Percentiles rank a stretch among this genome's conserved stretches.
phyloP scores from a whole-genome alignment of 169 alveolate species.

The Besnoitia besnoiti region DNA sequence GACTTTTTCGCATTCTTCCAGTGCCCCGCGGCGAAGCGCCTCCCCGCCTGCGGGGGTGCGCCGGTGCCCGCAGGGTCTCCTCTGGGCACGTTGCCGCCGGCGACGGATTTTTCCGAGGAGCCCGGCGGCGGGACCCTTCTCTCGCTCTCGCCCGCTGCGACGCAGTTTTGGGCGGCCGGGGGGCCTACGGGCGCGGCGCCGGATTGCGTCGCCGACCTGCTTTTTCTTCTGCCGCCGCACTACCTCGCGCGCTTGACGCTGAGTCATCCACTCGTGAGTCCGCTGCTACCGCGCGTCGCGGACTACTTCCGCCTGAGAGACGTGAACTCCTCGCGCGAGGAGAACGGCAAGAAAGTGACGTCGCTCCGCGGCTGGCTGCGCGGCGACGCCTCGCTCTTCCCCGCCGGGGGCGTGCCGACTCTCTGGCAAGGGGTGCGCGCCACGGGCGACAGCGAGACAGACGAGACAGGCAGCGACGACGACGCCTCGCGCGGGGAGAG shows the following conservation, averaged over 20 bases:
- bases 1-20: background rate
- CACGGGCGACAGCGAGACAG: background rate
- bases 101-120: too few species aligned
- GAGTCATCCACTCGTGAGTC: background rate
- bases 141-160: background rate
- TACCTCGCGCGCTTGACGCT: background rate
- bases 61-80: background rate
- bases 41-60: background rate
- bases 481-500: background rate
- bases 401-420: background rate
- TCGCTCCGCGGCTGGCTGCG: conserved; percentile 9
- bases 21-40: background rate
- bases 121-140: background rate
- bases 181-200: background rate
- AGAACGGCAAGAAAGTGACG: background rate
- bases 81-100: background rate
- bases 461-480: background rate
- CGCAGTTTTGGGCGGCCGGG: background rate
- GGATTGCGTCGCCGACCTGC: background rate
- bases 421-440: background rate
- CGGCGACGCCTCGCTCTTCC: conserved; percentile 16
- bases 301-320: background rate
- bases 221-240: background rate
- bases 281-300: background rate
- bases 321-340: background rate